Percentiles rank a stretch among this genome's conserved stretches.
phyloP scores from a whole-genome alignment of 2,329 filamentous ascomycete species.

The Gnomoniopsis smithogilvyi region DNA sequence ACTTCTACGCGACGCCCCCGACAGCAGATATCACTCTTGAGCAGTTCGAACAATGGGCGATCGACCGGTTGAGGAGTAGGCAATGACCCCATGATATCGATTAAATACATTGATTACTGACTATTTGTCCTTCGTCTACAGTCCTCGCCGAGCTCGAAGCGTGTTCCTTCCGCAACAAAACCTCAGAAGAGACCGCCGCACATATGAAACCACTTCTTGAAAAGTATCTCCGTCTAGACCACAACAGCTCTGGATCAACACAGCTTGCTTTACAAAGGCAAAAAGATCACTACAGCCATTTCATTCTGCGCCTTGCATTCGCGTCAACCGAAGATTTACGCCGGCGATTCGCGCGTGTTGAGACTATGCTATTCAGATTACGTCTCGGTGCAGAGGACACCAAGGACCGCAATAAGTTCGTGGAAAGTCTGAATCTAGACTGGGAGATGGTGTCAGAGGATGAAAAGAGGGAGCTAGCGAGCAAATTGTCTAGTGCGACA shows the following conservation, averaged over 20 bases:
- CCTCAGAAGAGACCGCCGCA: conserved; percentile 72
- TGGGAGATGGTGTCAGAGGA: conserved; percentile 81
- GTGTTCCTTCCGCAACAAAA: conserved; percentile 91
- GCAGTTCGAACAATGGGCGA: conserved; percentile 98
- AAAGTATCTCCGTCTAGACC: conserved; percentile 79
- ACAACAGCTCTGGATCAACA: conserved; percentile 63
- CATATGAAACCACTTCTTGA: conserved; percentile 86
- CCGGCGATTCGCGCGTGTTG: conserved; percentile 78
- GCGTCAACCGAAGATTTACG: conserved; percentile 87
- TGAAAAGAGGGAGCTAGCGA: conserved; percentile 65
- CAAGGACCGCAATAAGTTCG: conserved; percentile 71
- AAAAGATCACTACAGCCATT: conserved; percentile 97
- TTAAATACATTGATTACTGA: conserved; percentile 15
- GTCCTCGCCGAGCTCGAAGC: conserved; percentile 87
- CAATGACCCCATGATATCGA: conserved; percentile 14
- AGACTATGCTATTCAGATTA: conserved; percentile 85
- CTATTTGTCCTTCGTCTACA: conserved; percentile 29
- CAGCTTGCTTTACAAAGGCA: conserved; percentile 71
- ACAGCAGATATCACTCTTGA: conserved; percentile 94
- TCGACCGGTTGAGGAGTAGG: conserved; percentile 80
- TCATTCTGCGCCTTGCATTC: conserved; percentile 92
- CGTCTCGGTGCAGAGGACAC: conserved; percentile 75
- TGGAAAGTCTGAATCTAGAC: conserved; percentile 72
- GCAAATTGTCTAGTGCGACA: conserved; percentile 55
- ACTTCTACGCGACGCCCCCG: conserved; percentile 85